Evolutionary conservation across 306 rosid species (phyloP), one percentile per base, ranked within the genome.

Genomic region (Trifolium pratense): DNA sequence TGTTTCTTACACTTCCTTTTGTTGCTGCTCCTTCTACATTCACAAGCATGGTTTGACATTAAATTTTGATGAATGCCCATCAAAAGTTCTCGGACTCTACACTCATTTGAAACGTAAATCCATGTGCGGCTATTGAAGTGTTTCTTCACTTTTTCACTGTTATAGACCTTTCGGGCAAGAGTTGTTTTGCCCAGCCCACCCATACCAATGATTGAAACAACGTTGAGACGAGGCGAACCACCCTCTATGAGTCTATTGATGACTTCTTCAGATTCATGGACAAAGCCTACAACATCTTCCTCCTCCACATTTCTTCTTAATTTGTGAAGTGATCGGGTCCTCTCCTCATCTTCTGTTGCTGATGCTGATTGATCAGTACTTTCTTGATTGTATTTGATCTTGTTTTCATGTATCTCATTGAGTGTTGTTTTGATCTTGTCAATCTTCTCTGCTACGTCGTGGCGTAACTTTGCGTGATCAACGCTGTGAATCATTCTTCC

Each of bases 131-230:
- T 39, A 18, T 64, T 20, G 52, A 64, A 64, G 32, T 64, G 69
- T 0, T 39, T 39, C 32, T 64, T 64, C 31, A 64, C 52, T 11
- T 20, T 2, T 0, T 64, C 32, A 20, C 17, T 39, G 51, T 64
- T 64, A 39, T 39, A 64, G 11, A 64, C 34, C 17, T 64, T 64
- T 39, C 51, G 10, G 39, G 69, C 69, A 21, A 64, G 69, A 2
- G 69, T 39, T 6, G 51, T 64, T 20, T 64, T 64, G 0, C 69
- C 69, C 69, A 64, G 20, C 39, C 69, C 69, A 64, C 69, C 69
- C 69, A 64, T 64, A 37, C 69, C 69, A 64, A 64, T 64, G 9
- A 64, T 64, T 20, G 69, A 39, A 64, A 64, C 69, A 20, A 39
- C 51, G 1, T 12, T 64, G 32, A 59, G 65, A 29, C 32, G 6